Evolutionary conservation across 2,329 filamentous ascomycete species (phyloP).

Genomic region (Neoscytalidium dimidiatum): DNA sequence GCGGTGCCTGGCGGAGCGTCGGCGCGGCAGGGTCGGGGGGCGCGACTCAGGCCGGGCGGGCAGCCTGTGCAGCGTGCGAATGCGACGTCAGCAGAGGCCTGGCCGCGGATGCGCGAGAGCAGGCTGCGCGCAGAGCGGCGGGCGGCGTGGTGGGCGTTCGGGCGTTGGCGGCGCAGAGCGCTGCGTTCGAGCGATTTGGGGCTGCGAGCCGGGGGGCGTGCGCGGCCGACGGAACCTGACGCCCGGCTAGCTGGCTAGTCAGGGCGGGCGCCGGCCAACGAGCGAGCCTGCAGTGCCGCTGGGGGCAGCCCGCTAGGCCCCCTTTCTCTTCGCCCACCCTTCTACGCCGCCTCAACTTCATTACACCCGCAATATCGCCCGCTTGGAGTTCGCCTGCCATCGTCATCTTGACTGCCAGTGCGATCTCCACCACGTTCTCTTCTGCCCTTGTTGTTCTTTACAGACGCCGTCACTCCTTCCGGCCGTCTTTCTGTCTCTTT

Average conservation of each 20-base stretch:
- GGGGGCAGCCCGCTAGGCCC: constrained; percentile 20
- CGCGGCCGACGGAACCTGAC: neutral
- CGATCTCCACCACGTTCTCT: constrained; percentile 40
- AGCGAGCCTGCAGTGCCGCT: neutral
- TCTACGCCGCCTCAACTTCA: constrained; percentile 24
- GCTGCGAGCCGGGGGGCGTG: neutral
- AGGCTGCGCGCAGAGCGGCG: constrained; percentile 4
- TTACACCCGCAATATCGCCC: constrained; percentile 24
- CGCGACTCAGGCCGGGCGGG: constrained; percentile 3
- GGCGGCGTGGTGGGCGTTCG: neutral
- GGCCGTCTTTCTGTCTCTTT: constrained; percentile 36
- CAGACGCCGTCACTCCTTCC: constrained; percentile 46
- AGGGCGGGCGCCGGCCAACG: constrained; percentile 9
- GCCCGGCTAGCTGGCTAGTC: neutral
- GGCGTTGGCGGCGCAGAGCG: neutral
- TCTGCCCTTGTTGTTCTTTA: constrained; percentile 38
- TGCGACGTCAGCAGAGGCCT: constrained; percentile 12
- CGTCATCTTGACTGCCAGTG: constrained; percentile 37
- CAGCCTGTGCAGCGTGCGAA: neutral
- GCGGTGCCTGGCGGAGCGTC: constrained; percentile 1
- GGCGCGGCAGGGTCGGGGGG: neutral
- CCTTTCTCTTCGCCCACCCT: constrained; percentile 17
- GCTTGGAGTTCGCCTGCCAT: constrained; percentile 36
- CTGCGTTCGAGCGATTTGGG: neutral
- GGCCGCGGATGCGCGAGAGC: neutral